Evolutionary conservation across 805 yeast species (phyloP).

Genomic region (Lipomyces orientalis): DNA sequence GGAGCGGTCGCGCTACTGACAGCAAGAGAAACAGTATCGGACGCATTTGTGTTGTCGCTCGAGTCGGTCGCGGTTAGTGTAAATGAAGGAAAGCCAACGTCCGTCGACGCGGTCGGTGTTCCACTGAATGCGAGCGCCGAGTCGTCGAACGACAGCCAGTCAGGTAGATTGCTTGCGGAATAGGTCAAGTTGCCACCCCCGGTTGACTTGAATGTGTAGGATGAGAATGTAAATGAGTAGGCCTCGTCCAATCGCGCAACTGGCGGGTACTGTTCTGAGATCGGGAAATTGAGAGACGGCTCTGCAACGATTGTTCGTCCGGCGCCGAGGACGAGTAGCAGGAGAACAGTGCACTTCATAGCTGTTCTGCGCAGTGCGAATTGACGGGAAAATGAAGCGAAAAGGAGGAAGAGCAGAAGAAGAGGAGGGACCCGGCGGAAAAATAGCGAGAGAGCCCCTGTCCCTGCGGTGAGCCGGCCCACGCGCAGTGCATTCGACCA

Average conservation of each 20-base stretch:
- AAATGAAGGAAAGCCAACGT: slow-evolving; percentile 50
- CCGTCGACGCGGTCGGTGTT: slow-evolving; percentile 51
- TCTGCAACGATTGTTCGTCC: slow-evolving; percentile 45
- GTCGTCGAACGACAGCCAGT: slow-evolving; percentile 79
- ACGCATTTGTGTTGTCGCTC: slow-evolving; percentile 50
- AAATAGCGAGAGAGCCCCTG: background rate
- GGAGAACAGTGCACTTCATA: background rate
- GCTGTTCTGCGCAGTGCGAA: background rate
- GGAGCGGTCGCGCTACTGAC: slow-evolving; percentile 62
- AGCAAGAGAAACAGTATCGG: slow-evolving; percentile 56
- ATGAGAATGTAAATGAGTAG: slow-evolving; percentile 70
- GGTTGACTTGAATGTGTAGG: slow-evolving; percentile 66
- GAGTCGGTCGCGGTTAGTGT: slow-evolving; percentile 67
- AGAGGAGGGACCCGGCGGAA: background rate
- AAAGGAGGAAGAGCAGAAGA: background rate
- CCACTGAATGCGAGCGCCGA: slow-evolving; percentile 69
- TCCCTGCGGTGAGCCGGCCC: background rate
- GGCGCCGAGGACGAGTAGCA: slow-evolving; percentile 1
- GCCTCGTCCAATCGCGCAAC: slow-evolving; percentile 73
- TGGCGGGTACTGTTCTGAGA: slow-evolving; percentile 81
- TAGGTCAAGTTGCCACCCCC: slow-evolving; percentile 57
- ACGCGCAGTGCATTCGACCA: background rate
- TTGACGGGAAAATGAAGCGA: background rate
- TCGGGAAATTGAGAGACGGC: slow-evolving; percentile 74
- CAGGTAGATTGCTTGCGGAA: slow-evolving; percentile 64